phyloP scores from a whole-genome alignment of 2,329 filamentous ascomycete species.

The Trichoderma sp. region DNA sequence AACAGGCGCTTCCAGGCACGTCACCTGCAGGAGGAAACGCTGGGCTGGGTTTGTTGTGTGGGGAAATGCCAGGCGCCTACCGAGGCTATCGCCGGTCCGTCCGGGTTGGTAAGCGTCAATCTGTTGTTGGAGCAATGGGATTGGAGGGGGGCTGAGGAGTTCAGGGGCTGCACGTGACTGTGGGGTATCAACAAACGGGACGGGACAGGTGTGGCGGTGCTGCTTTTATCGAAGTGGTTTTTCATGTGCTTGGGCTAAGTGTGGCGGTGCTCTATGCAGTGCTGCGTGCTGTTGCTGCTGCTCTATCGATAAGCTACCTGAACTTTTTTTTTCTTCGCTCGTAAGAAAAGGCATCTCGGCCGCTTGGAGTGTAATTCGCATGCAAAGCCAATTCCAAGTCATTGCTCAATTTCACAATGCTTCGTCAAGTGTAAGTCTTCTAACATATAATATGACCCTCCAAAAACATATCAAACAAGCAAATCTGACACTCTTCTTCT shows the following conservation, averaged over 20 bases:
- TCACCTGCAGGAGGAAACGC: slow-evolving; percentile 16
- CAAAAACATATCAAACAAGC: not conserved
- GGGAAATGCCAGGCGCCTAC: slow-evolving; percentile 15
- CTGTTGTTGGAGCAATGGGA: not conserved
- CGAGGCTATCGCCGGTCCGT: slow-evolving; percentile 21
- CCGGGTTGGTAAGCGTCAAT: slow-evolving; percentile 13
- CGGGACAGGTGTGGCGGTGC: not conserved
- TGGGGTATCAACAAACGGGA: slow-evolving; percentile 24
- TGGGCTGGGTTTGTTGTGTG: slow-evolving; percentile 11
- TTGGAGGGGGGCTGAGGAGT: not conserved
- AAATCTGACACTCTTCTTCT: not conserved
- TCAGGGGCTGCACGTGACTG: slow-evolving; percentile 35
- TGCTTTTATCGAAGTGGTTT: not conserved
- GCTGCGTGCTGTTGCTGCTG: not conserved
- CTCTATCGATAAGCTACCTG: slow-evolving; percentile 36
- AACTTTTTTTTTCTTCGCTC: slow-evolving; percentile 25
- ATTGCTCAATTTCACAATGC: slow-evolving; percentile 37
- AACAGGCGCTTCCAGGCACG: slow-evolving; percentile 10
- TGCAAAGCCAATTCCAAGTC: slow-evolving; percentile 2
- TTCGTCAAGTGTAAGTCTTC: slow-evolving; percentile 47
- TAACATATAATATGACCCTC: no score
- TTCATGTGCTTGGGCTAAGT: not conserved
- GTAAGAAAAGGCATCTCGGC: slow-evolving; percentile 2
- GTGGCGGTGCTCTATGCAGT: slow-evolving; percentile 10
- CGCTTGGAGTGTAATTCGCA: not conserved